Evolutionary conservation across 768 basidiomycete species (phyloP).

Genomic region (Mycena filopes): DNA sequence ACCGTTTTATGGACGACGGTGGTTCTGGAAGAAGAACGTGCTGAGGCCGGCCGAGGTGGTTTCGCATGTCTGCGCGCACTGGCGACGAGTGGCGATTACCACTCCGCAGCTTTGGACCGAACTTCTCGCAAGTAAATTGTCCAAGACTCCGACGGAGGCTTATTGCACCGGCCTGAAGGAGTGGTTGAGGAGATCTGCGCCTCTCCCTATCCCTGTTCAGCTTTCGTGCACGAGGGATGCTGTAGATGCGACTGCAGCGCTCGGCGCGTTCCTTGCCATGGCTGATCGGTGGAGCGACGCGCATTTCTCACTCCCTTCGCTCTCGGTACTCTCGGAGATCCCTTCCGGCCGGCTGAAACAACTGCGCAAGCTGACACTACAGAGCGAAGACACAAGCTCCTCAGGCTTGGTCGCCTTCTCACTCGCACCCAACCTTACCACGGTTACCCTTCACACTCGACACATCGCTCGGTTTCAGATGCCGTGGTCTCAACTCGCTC

Average conservation of each 20-base stretch:
- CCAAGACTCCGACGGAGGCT: not conserved
- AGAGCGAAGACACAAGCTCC: not conserved
- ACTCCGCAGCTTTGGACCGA: constrained; percentile 21
- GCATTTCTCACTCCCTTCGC: not conserved
- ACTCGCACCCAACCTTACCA: constrained; percentile 1
- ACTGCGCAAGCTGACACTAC: not conserved
- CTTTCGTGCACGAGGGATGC: not conserved
- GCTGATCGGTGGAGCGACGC: constrained; percentile 10
- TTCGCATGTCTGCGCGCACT: too few species aligned
- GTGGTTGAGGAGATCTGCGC: constrained; percentile 21
- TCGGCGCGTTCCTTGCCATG: not conserved
- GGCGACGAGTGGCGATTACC: constrained; percentile 16
- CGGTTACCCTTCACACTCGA: not conserved
- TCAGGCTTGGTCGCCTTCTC: not conserved
- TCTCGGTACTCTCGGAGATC: not conserved
- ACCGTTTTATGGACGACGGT: not conserved
- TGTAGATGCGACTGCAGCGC: not conserved
- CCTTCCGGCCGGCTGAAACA: not conserved
- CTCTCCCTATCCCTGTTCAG: not conserved
- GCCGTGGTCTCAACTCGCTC: constrained; percentile 25
- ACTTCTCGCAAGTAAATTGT: not conserved
- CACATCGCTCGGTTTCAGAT: not conserved
- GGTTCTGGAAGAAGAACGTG: constrained; percentile 1
- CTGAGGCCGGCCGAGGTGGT: constrained; percentile 2
- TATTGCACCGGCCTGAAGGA: not conserved